These are phyloP conservation scores for Pseudogymnoascus sp. DNA, from an alignment of 2,329 filamentous ascomycete genomes.

Conservation along the genomic window DNA sequence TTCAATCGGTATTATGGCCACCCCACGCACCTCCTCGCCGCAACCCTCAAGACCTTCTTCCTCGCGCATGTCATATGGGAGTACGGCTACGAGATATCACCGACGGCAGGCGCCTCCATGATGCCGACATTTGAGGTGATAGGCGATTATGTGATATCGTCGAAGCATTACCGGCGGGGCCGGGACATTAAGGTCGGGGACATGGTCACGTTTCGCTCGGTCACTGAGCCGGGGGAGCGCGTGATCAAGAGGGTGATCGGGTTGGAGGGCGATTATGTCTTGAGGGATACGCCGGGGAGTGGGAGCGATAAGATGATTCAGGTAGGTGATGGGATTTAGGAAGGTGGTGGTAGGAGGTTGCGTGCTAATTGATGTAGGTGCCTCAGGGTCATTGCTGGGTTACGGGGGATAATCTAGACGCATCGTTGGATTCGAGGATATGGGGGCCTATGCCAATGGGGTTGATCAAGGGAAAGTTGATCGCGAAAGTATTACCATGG, in stretches of 20 bases:
- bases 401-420: constrained; percentile 77
- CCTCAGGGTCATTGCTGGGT: constrained; percentile 90
- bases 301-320: constrained; percentile 49
- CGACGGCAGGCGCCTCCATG: constrained; percentile 74
- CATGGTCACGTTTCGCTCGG: constrained; percentile 71
- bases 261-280: constrained; percentile 57
- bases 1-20: constrained; percentile 18
- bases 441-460: constrained; percentile 84
- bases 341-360: constrained; percentile 6
- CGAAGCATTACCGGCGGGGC: constrained; percentile 61
- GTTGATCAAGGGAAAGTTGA: constrained; percentile 74
- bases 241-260: constrained; percentile 62
- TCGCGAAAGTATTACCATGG: constrained; percentile 51
- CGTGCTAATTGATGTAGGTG: constrained; percentile 47
- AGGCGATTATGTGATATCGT: constrained; percentile 63
- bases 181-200: constrained; percentile 70
- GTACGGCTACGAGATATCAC: constrained; percentile 55
- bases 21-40: constrained; percentile 34
- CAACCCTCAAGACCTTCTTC: constrained; percentile 41
- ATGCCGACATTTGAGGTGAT: constrained; percentile 68
- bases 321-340: constrained; percentile 23
- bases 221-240: constrained; percentile 50
- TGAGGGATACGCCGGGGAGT: constrained; percentile 52
- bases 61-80: constrained; percentile 46
- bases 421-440: constrained; percentile 76